Conservation (phyloP, 257 asterid genomes). For the Nicotiana undulata region DNA sequence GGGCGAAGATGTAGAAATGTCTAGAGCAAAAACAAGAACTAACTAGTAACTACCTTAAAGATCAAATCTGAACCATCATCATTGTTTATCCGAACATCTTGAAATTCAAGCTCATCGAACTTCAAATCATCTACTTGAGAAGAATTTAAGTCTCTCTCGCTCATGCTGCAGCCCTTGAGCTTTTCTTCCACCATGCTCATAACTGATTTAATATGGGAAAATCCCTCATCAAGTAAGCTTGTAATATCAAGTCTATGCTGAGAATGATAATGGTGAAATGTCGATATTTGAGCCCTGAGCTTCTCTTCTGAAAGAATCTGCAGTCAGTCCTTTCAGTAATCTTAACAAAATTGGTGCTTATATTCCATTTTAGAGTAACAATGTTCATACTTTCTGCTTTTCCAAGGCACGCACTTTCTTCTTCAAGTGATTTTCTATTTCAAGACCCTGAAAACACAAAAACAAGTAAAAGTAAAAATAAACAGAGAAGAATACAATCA, state of each 20-base stretch:
- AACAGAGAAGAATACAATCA: not conserved
- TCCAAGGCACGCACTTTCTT: constrained; percentile 52
- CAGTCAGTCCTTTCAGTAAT: constrained; percentile 16
- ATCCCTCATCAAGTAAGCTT: constrained; percentile 64
- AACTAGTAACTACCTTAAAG: constrained; percentile 42
- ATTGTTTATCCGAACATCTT: constrained; percentile 63
- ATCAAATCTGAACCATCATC: constrained; percentile 33
- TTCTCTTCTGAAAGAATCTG: constrained; percentile 53
- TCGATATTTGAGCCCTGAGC: constrained; percentile 48
- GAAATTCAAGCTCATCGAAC: constrained; percentile 47
- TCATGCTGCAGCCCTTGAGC: constrained; percentile 41
- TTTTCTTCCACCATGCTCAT: constrained; percentile 46
- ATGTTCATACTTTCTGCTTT: constrained; percentile 55
- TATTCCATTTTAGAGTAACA: constrained; percentile 6
- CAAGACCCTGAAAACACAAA: constrained; percentile 63
- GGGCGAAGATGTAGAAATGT: not conserved
- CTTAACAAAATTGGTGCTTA: not conserved
- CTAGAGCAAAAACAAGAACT: constrained; percentile 5
- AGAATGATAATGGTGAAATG: constrained; percentile 41
- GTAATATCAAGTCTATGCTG: constrained; percentile 40
- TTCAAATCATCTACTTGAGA: constrained; percentile 30
- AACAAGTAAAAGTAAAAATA: constrained; percentile 4
- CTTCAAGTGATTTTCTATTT: constrained; percentile 83
- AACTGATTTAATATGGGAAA: constrained; percentile 55
- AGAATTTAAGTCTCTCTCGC: constrained; percentile 30